Evolutionary conservation across 192 early-diverging fungal species (phyloP).

Genomic region (Linnemannia hyalina): DNA sequence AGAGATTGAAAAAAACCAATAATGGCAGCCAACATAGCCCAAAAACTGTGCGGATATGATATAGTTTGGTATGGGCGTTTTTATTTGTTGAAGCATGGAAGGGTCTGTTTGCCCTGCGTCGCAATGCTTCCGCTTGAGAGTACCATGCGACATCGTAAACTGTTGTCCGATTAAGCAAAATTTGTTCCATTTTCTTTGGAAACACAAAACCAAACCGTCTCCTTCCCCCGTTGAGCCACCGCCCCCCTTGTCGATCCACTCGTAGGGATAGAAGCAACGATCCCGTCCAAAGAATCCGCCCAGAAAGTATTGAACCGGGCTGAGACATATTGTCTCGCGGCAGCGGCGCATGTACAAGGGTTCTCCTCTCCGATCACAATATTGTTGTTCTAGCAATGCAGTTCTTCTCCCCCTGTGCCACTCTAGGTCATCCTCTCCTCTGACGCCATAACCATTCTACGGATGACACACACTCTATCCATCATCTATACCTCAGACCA

Average conservation of each 20-base stretch:
- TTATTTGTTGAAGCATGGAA: not conserved
- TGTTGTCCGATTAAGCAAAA: not conserved
- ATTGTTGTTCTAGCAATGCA: not conserved
- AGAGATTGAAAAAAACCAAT: not conserved
- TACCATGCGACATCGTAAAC: not conserved
- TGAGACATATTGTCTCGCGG: not conserved
- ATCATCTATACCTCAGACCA: not conserved
- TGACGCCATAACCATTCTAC: not conserved
- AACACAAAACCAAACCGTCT: not conserved
- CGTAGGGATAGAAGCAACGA: constrained; percentile 10
- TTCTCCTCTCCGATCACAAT: not conserved
- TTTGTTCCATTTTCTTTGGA: not conserved
- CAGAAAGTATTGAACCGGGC: not conserved
- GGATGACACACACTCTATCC: not conserved
- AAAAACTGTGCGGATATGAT: not conserved
- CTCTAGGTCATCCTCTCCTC: not conserved
- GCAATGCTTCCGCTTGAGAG: not conserved
- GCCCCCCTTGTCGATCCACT: constrained; percentile 4
- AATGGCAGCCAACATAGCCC: not conserved
- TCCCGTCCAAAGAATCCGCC: not conserved
- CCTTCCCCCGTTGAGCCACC: not conserved
- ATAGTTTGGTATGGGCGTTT: not conserved
- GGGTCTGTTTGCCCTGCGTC: not conserved
- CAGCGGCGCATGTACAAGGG: not conserved
- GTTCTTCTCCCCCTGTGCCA: not conserved